These are phyloP conservation scores for Astrothelium macrocarpum DNA, from an alignment of 495 filamentous ascomycete species.

Conservation along the genomic window DNA sequence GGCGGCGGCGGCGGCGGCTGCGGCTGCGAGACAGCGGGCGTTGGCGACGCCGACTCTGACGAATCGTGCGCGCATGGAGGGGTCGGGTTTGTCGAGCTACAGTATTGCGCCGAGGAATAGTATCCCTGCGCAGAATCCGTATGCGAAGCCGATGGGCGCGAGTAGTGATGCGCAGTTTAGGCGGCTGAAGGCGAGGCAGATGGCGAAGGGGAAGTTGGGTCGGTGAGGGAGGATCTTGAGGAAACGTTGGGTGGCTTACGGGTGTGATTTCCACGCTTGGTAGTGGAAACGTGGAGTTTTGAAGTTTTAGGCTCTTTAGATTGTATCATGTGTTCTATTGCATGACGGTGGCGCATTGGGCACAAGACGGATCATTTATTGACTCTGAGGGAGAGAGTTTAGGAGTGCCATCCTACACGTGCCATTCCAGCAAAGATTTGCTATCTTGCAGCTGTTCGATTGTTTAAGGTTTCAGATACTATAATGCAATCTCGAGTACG, in stretches of 20 bases:
- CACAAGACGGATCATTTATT: too few species aligned
- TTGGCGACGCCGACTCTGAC: slow-evolving; percentile 56
- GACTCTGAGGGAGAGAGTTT: too few species aligned
- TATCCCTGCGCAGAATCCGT: slow-evolving; percentile 40
- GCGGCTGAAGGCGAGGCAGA: slow-evolving; percentile 66
- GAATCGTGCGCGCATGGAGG: slow-evolving; percentile 64
- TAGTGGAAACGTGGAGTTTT: too few species aligned
- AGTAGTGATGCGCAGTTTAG: slow-evolving; percentile 72
- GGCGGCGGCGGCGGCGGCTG: slow-evolving; percentile 48
- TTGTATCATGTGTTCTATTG: too few species aligned
- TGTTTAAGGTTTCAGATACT: too few species aligned
- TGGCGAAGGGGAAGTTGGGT: slow-evolving; percentile 17
- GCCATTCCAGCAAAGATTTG: too few species aligned
- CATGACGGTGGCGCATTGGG: too few species aligned
- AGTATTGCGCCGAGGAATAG: slow-evolving; percentile 64
- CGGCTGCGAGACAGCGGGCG: slow-evolving; percentile 56
- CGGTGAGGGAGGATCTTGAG: neutral
- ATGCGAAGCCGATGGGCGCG: slow-evolving; percentile 57
- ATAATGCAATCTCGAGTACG: too few species aligned
- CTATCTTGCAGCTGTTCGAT: too few species aligned
- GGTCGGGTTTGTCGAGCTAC: slow-evolving; percentile 60
- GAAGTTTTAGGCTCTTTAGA: too few species aligned
- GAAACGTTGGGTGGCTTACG: neutral
- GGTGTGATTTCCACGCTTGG: too few species aligned
- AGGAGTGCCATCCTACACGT: too few species aligned